Percentiles rank a stretch among this genome's conserved stretches.
These are phyloP conservation scores for Ajuga reptans DNA, from an alignment of 305 asterid species.

Conservation along the genomic window DNA sequence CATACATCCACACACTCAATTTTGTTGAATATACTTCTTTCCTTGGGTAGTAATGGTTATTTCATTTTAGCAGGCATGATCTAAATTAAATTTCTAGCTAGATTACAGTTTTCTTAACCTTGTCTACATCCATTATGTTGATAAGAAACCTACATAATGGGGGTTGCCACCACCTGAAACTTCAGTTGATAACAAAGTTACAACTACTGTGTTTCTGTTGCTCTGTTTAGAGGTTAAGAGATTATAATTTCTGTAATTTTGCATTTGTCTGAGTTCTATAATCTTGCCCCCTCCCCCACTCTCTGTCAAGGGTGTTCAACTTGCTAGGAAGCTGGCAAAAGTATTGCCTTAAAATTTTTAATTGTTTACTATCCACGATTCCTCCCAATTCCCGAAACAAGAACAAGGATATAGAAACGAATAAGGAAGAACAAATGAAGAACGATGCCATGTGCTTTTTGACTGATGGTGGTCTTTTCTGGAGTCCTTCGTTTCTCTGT, in stretches of 20 bases:
- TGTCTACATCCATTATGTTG: not conserved
- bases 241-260: not conserved
- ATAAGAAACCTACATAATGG: not conserved
- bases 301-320: not conserved
- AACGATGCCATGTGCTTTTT: too few species aligned
- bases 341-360: not conserved
- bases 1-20: too few species aligned
- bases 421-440: not conserved
- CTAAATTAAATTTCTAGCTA: not conserved
- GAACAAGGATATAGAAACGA: not conserved
- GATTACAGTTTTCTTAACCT: not conserved
- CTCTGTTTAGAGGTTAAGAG: not conserved
- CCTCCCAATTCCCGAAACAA: not conserved
- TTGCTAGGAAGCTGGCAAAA: not conserved
- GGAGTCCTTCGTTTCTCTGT: too few species aligned
- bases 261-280: not conserved
- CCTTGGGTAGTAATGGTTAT: too few species aligned
- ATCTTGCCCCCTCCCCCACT: not conserved
- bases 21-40: not conserved
- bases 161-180: not conserved
- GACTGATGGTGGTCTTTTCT: too few species aligned
- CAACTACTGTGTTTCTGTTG: not conserved
- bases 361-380: not conserved
- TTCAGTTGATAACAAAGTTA: not conserved
- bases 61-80: not conserved